phyloP scores from a whole-genome alignment of 148 eudicot species.

The Chenopodium formosanum region DNA sequence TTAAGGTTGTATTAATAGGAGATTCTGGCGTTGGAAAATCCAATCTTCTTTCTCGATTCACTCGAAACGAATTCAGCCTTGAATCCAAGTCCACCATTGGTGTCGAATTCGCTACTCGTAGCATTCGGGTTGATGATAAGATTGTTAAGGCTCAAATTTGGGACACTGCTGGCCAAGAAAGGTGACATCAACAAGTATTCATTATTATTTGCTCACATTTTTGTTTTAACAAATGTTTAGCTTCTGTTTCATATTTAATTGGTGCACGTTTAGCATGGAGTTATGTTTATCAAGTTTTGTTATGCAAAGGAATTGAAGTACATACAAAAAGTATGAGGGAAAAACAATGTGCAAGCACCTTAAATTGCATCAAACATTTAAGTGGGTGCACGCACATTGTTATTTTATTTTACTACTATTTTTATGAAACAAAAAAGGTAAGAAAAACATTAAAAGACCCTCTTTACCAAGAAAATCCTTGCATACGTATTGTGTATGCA shows the following conservation, averaged over 20 bases:
- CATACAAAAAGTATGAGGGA: too few relatives aligned
- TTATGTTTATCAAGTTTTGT: neutral
- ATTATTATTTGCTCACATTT: neutral
- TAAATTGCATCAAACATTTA: too few relatives aligned
- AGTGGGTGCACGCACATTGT: too few relatives aligned
- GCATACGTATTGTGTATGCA: too few relatives aligned
- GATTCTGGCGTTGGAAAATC: constrained; percentile 49
- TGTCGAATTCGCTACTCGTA: constrained; percentile 69
- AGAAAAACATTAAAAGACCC: too few relatives aligned
- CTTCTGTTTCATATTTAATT: neutral
- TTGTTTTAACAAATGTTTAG: too few relatives aligned
- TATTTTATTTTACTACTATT: too few relatives aligned
- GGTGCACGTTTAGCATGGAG: neutral
- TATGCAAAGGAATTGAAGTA: too few relatives aligned
- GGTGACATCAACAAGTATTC: constrained; percentile 20
- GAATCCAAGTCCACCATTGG: constrained; percentile 70
- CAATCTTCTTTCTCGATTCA: constrained; percentile 41
- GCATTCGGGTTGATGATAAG: constrained; percentile 62
- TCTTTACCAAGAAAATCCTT: too few relatives aligned
- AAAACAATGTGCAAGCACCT: too few relatives aligned
- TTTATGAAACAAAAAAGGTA: too few relatives aligned
- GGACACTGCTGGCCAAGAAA: constrained; percentile 80
- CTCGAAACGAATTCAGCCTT: constrained; percentile 57
- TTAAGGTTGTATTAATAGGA: constrained; percentile 44
- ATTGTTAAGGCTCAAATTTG: constrained; percentile 69